Percentiles rank a stretch among this genome's conserved stretches.
Conservation (phyloP, 495 filamentous ascomycete genomes). For the Aspergillus heteromorphus region DNA sequence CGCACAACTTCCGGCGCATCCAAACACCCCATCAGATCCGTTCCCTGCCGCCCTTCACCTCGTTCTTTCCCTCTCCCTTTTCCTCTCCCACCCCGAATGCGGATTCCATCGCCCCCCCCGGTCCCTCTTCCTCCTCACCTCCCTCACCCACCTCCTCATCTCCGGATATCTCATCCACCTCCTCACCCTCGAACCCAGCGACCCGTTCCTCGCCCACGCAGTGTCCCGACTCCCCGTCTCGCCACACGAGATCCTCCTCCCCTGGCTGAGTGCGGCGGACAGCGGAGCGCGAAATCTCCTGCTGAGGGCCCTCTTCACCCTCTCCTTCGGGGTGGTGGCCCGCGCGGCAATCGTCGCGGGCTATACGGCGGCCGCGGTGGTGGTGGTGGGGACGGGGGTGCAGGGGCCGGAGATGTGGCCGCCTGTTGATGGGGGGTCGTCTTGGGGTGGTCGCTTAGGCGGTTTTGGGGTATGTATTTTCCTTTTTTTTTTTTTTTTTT, state of each 20-base stretch:
- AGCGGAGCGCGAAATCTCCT: background rate
- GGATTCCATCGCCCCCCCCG: background rate
- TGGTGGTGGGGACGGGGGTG: slow-evolving; percentile 4
- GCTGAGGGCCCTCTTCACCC: slow-evolving; percentile 5
- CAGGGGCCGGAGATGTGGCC: slow-evolving; percentile 14
- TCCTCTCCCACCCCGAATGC: background rate
- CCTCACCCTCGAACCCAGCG: slow-evolving; percentile 10
- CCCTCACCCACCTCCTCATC: background rate
- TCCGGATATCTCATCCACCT: slow-evolving; percentile 1
- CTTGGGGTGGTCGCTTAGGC: slow-evolving; percentile 8
- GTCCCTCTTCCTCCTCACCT: slow-evolving; percentile 3
- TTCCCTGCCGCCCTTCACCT: slow-evolving; percentile 2
- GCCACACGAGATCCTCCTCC: slow-evolving; percentile 1
- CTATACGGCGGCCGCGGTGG: slow-evolving; percentile 1
- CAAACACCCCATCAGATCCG: slow-evolving; percentile 17
- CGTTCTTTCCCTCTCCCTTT: slow-evolving; percentile 5
- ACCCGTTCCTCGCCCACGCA: background rate
- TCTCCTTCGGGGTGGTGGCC: slow-evolving; percentile 17
- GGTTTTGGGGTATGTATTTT: slow-evolving; percentile 18
- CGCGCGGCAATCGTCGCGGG: slow-evolving; percentile 8
- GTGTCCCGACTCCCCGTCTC: background rate
- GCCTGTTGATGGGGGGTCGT: slow-evolving; percentile 8
- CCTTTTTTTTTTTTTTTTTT: background rate
- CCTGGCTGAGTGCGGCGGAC: background rate
- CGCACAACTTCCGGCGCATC: slow-evolving; percentile 23